phyloP scores from a whole-genome alignment of 148 eudicot species.

The Selenicereus undatus region DNA sequence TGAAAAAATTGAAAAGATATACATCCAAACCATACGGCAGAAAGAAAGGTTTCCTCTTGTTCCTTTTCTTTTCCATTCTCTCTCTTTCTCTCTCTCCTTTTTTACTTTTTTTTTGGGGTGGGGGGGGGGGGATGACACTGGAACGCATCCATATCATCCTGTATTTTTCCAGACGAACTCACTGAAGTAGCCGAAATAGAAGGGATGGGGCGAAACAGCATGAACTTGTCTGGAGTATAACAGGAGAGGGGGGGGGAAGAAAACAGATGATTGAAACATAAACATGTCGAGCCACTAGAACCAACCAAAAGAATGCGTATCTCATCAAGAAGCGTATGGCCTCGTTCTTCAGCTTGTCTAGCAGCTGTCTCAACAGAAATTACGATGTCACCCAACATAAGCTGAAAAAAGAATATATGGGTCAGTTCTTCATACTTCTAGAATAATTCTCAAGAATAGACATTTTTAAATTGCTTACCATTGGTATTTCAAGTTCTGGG shows the following conservation, averaged over 20 bases:
- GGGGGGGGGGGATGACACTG: background rate
- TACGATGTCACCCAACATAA: slow-evolving; percentile 94
- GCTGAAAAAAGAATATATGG: slow-evolving; percentile 47
- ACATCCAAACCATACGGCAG: background rate
- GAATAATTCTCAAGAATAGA: background rate
- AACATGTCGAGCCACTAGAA: background rate
- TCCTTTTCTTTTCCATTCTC: background rate
- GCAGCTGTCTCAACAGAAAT: slow-evolving; percentile 94
- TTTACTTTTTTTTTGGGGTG: background rate
- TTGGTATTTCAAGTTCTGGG: slow-evolving; percentile 75
- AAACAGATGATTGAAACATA: background rate
- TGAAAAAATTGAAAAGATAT: background rate
- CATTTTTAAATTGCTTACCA: slow-evolving; percentile 44
- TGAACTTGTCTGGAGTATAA: background rate
- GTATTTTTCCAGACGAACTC: background rate
- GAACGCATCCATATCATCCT: background rate
- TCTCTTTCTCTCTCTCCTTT: background rate
- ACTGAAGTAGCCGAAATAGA: background rate
- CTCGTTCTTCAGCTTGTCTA: slow-evolving; percentile 91
- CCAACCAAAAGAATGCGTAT: slow-evolving; percentile 87
- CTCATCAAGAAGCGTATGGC: slow-evolving; percentile 87
- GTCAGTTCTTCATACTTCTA: slow-evolving; percentile 1
- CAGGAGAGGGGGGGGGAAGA: background rate
- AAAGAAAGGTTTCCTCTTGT: background rate
- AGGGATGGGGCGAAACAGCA: background rate